Base-by-base conservation (phyloP, 192 early-diverging fungal species). In the Lobulomyces angularis region DNA sequence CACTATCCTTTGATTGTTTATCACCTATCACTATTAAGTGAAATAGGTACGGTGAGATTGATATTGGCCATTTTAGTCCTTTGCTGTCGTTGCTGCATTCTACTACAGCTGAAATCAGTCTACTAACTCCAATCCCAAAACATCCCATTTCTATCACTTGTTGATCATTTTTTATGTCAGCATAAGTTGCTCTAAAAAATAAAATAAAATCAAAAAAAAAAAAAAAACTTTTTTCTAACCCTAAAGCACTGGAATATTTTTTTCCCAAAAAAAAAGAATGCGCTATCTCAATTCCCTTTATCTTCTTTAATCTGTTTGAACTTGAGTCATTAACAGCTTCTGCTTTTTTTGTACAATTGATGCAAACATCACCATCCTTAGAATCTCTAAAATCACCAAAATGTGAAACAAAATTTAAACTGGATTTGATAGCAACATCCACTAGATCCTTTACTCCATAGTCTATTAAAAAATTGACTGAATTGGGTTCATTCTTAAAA, bases 181-280 rank as follows among this genome's bases (percentile, higher is more conserved):
- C 90, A 88, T 88, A 91, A 91, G 45, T 85, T 69, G 30, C n/a
- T n/a, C n/a, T n/a, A n/a, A n/a, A n/a, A n/a, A n/a, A n/a, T n/a
- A n/a, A n/a, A n/a, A n/a, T n/a, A n/a, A n/a, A n/a, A n/a, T n/a
- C n/a, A n/a, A n/a, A n/a, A n/a, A n/a, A n/a, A n/a, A n/a, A n/a
- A 83, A 70, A 19, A 62, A 69, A 1, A 48, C 42, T 12, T n/a
- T 11, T 21, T 61, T 41, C 20, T 61, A 37, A 7, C 42, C 53
- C 59, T 37, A 94, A 49, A 8, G 74, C 57, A 12, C 48, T 35
- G 7, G 90, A 94, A 59, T 91, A 94, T 50, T 80, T 85, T 22
- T 80, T 88, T 17, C 90, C 90, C 8, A 91, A 65, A 37, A 84
- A 75, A 50, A 94, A 94, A 16, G 88, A 88, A 41, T 91, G 88